These are phyloP conservation scores for Phanerodontia chrysosporium DNA, from an alignment of 768 basidiomycete species.

Conservation along the genomic window DNA sequence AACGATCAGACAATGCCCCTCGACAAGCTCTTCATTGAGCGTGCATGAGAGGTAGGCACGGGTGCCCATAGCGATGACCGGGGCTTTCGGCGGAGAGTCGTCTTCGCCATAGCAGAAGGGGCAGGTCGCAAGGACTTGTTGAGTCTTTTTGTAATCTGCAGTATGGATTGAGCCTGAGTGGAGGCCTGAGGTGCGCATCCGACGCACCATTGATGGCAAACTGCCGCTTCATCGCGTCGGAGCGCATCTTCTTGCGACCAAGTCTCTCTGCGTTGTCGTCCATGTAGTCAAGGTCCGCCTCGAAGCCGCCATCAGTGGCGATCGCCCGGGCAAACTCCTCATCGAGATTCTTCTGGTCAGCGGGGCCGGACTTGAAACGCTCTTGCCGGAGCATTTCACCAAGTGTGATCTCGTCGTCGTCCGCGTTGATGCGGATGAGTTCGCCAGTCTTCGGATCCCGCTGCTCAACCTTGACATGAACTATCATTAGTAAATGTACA, in stretches of 20 bases:
- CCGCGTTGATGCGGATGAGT: conserved; percentile 81
- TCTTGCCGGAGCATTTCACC: conserved; percentile 94
- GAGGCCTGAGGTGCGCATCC: too few relatives aligned
- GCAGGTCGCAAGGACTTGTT: conserved; percentile 83
- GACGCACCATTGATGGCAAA: conserved; percentile 88
- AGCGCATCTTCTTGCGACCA: conserved; percentile 91
- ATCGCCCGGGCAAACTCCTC: conserved; percentile 86
- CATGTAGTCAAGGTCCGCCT: conserved; percentile 91
- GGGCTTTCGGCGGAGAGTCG: conserved; percentile 82
- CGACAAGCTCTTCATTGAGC: conserved; percentile 78
- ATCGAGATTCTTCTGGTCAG: conserved; percentile 90
- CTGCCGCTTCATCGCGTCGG: conserved; percentile 93
- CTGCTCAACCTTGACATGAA: conserved; percentile 64
- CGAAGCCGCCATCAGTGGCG: conserved; percentile 81
- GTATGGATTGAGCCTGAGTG: neutral
- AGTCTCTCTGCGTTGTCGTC: conserved; percentile 96
- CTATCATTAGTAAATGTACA: neutral
- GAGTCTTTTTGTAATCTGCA: conserved; percentile 90
- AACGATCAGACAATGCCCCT: conserved; percentile 92
- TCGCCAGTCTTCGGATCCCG: conserved; percentile 90
- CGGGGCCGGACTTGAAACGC: conserved; percentile 80
- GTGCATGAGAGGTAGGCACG: conserved; percentile 91
- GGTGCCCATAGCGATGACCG: conserved; percentile 87
- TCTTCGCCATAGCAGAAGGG: conserved; percentile 92
- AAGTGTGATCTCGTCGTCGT: conserved; percentile 82